Percentiles rank a stretch among this genome's conserved stretches.
These are phyloP conservation scores for Hypoxylon lenormandii DNA, from an alignment of 495 filamentous ascomycete genomes.

Conservation along the genomic window DNA sequence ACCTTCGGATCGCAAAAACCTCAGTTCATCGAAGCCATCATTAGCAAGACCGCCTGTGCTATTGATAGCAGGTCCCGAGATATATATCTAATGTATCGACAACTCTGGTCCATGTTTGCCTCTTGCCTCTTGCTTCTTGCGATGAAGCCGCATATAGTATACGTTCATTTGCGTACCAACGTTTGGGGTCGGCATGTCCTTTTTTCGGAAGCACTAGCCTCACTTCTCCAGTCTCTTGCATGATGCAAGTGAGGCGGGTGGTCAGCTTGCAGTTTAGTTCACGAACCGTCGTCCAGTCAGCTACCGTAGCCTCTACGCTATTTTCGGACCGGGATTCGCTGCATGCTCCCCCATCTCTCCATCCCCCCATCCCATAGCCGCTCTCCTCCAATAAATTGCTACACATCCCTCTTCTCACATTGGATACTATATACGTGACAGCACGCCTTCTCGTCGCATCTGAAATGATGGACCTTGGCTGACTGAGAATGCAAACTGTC, in stretches of 20 bases:
- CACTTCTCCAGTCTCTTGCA: conserved; percentile 42
- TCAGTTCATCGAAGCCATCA: conserved; percentile 5
- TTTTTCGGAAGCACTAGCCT: conserved; percentile 44
- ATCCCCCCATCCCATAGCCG: no score
- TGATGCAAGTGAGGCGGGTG: conserved; percentile 44
- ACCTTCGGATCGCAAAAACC: conserved; percentile 9
- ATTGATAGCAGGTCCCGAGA: background rate
- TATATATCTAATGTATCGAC: conserved; percentile 1
- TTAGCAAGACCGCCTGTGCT: background rate
- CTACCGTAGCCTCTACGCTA: conserved; percentile 28
- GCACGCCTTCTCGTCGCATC: conserved; percentile 25
- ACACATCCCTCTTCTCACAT: conserved; percentile 28
- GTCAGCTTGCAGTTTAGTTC: conserved; percentile 36
- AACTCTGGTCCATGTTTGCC: no score
- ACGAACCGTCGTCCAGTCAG: conserved; percentile 7
- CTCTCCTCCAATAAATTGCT: conserved; percentile 17
- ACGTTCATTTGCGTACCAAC: conserved; percentile 14
- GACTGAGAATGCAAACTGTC: conserved; percentile 35
- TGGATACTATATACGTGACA: conserved; percentile 26
- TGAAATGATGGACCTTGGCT: conserved; percentile 36
- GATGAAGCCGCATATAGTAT: background rate
- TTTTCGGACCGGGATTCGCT: conserved; percentile 36
- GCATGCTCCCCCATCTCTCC: no score
- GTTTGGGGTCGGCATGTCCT: conserved; percentile 33
- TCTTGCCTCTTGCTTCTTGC: no score